Evolutionary conservation across 73 alveolate species (phyloP).

Genomic region (Paramecium octaurelia): DNA sequence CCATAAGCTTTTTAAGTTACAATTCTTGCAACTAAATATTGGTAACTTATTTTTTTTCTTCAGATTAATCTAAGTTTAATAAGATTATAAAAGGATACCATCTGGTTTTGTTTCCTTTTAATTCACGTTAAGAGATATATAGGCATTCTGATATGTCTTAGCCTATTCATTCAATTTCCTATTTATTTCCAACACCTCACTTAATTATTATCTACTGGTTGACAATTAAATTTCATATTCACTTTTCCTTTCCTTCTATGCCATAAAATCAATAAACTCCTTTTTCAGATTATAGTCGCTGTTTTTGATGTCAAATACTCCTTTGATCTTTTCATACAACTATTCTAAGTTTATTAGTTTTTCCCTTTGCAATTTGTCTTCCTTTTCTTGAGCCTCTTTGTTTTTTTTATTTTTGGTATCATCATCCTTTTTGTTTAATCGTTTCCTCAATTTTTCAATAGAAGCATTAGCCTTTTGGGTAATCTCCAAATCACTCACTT

Average conservation of each 20-base stretch:
- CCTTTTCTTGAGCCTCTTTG: not conserved
- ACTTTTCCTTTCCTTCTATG: not conserved
- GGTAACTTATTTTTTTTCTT: not conserved
- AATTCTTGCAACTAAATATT: not conserved
- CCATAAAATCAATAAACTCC: conserved; percentile 13
- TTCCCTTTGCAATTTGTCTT: not conserved
- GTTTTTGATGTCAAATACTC: not conserved
- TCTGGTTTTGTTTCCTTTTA: not conserved
- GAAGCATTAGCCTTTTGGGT: not conserved
- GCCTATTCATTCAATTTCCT: not conserved
- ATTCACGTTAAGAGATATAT: not conserved
- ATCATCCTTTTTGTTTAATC: not conserved
- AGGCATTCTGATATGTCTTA: conserved; percentile 9
- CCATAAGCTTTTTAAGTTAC: not conserved
- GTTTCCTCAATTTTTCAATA: not conserved
- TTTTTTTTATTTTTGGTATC: not conserved
- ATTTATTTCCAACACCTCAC: not conserved
- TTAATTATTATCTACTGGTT: not conserved
- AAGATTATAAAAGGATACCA: not conserved
- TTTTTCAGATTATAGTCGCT: not conserved
- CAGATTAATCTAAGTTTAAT: not conserved
- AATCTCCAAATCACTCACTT: not conserved
- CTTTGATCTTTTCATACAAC: not conserved
- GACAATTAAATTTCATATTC: not conserved
- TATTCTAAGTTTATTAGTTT: not conserved